A percentile compares a stretch with the other conserved stretches of the same genome.
phyloP scores from a whole-genome alignment of 2,329 filamentous ascomycete genomes.

The Neofusicoccum ribis region DNA sequence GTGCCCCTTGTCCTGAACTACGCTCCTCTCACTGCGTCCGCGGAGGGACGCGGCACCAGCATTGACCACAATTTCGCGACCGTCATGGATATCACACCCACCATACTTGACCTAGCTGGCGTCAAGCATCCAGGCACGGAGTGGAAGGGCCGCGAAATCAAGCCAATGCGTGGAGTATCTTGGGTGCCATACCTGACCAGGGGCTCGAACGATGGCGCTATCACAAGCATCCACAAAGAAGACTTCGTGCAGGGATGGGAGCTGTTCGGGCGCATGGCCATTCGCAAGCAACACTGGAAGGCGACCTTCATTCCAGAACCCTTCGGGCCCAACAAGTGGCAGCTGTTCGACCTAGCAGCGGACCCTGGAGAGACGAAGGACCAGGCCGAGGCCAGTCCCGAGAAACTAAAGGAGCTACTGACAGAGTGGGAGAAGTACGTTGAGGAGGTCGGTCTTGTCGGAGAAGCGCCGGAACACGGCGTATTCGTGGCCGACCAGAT shows the following conservation, averaged over 20 bases:
- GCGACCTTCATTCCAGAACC: slow-evolving; percentile 32
- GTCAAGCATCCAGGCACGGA: slow-evolving; percentile 31
- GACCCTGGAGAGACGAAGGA: slow-evolving; percentile 39
- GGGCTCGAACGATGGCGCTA: not conserved
- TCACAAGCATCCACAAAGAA: slow-evolving; percentile 26
- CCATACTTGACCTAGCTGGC: slow-evolving; percentile 38
- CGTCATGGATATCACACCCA: slow-evolving; percentile 41
- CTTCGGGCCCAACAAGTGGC: slow-evolving; percentile 33
- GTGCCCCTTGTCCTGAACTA: slow-evolving; percentile 40
- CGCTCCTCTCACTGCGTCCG: slow-evolving; percentile 21
- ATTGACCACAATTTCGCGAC: slow-evolving; percentile 37
- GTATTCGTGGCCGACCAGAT: not conserved
- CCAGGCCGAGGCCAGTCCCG: slow-evolving; percentile 27
- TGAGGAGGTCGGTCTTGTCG: not conserved
- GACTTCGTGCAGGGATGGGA: slow-evolving; percentile 37
- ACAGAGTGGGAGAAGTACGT: slow-evolving; percentile 29
- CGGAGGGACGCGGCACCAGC: slow-evolving; percentile 8
- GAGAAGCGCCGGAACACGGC: slow-evolving; percentile 6
- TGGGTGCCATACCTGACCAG: slow-evolving; percentile 31
- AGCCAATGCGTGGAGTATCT: slow-evolving; percentile 33
- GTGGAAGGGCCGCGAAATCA: slow-evolving; percentile 33
- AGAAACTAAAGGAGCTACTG: slow-evolving; percentile 32
- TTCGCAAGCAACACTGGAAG: slow-evolving; percentile 40
- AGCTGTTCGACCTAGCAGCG: slow-evolving; percentile 35
- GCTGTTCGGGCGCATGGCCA: slow-evolving; percentile 35